Percentiles rank a stretch among this genome's conserved stretches.
Conservation (phyloP, 495 filamentous ascomycete genomes). For the Cenococcum geophilum region DNA sequence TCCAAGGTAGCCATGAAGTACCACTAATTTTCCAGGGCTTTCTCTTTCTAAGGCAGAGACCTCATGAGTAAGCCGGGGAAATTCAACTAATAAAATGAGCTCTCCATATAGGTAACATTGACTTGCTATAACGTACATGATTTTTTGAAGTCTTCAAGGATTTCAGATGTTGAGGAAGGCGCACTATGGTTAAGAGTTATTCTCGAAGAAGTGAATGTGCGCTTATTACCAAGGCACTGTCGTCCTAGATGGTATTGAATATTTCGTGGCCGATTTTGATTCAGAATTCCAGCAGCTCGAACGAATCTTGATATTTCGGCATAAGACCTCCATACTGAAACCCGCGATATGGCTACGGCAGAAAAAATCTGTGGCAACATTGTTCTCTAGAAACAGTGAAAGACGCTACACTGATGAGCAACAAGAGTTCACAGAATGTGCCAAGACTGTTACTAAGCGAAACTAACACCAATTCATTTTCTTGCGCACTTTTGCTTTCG, state of each 20-base stretch:
- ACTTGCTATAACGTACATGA: slow-evolving; percentile 40
- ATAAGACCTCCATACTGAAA: slow-evolving; percentile 36
- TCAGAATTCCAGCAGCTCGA: slow-evolving; percentile 12
- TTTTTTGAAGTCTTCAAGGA: slow-evolving; percentile 46
- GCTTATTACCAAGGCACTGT: neutral
- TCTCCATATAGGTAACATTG: slow-evolving; percentile 1
- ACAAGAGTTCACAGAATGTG: neutral
- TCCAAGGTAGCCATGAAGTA: slow-evolving; percentile 68
- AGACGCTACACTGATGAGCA: neutral
- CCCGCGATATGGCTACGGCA: neutral
- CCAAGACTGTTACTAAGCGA: slow-evolving; percentile 21
- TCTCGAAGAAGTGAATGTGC: neutral
- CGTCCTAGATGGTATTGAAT: neutral
- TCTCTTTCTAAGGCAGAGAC: neutral
- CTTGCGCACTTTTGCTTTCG: slow-evolving; percentile 1
- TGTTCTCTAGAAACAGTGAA: neutral
- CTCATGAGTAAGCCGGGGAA: slow-evolving; percentile 47
- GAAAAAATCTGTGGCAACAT: neutral
- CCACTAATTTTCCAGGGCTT: slow-evolving; percentile 47
- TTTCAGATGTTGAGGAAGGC: slow-evolving; percentile 7
- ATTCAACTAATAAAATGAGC: slow-evolving; percentile 42
- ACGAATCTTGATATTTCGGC: slow-evolving; percentile 42
- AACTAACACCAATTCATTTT: slow-evolving; percentile 5
- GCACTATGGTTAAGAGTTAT: neutral
- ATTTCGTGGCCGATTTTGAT: neutral